phyloP scores from a whole-genome alignment of 306 rosid genomes.

The Mucuna pruriens region DNA sequence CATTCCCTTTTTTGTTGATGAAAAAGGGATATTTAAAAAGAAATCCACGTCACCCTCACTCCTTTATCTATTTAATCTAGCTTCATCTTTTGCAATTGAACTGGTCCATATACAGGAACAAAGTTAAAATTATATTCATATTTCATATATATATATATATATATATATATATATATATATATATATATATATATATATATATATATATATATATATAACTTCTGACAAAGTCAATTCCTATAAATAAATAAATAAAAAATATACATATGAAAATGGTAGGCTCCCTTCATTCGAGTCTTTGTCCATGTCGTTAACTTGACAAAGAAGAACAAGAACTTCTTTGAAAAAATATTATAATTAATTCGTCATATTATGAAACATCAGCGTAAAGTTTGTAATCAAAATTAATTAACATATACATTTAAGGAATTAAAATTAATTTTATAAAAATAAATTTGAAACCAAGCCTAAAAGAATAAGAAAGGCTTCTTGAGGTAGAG shows the following conservation, averaged over 20 bases:
- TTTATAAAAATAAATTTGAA: neutral
- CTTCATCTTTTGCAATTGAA: constrained; percentile 16
- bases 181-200: no score
- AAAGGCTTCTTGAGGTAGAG: neutral
- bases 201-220: no score
- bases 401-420: neutral
- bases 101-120: constrained; percentile 39
- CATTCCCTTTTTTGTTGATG: constrained; percentile 39
- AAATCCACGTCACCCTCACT: constrained; percentile 38
- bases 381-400: neutral
- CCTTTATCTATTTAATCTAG: neutral
- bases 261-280: constrained; percentile 6
- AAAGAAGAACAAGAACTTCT: no score
- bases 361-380: no score
- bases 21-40: constrained; percentile 31
- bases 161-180: no score
- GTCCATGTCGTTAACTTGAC: no score
- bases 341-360: no score
- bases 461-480: neutral
- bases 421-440: neutral
- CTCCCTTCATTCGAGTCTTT: neutral
- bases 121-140: no score
- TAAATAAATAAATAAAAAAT: constrained; percentile 13
- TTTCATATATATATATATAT: no score
- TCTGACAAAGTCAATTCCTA: constrained; percentile 24